Base-by-base conservation (phyloP, 805 yeast genomes). In the Lipomyces orientalis region DNA sequence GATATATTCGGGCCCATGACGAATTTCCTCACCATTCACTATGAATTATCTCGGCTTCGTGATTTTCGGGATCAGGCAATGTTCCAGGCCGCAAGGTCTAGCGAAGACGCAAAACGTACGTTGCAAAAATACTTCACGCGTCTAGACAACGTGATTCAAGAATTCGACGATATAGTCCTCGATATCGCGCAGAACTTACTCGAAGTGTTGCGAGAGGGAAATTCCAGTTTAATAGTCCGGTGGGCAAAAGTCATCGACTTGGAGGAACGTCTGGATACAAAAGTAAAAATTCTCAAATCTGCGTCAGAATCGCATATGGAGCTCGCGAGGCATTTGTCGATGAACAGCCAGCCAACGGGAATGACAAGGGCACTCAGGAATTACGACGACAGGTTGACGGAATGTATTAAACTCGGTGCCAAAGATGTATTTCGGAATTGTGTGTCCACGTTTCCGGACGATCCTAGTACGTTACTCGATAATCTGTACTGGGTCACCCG, bases 401-500 rank as follows among this genome's bases (percentile, higher is more conserved):
- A 69, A 37, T 52, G 54, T 22, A 69, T 70, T 39, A 62, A 61
- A 19, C 68, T 56, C 60, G 84, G 91, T 6, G 84, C 93, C 12
- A 81, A 79, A 34, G 90, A 87, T 25, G 88, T 89, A 54, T 93
- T 93, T 79, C 81, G 83, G 46, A 86, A 88, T 66, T 87, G 93
- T 80, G 84, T 81, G 73, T 85, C 83, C 66, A 83, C 83, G 66
- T 88, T 82, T 75, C 79, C 77, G 22, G 82, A 79, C 25, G 80
- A 75, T 56, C 83, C 83, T 51, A 86, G 88, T 78, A 83, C 82
- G 19, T 87, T 92, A 0, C 82, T 90, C 65, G 88, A 89, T 52
- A 87, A 90, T 71, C 79, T 93, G 64, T 88, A 87, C 65, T 94
- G 97, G 93, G 84, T 93, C 22, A 91, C 89, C 76, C 88, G 89